Conservation (phyloP, 257 asterid genomes). For the Solanum arcanum region DNA sequence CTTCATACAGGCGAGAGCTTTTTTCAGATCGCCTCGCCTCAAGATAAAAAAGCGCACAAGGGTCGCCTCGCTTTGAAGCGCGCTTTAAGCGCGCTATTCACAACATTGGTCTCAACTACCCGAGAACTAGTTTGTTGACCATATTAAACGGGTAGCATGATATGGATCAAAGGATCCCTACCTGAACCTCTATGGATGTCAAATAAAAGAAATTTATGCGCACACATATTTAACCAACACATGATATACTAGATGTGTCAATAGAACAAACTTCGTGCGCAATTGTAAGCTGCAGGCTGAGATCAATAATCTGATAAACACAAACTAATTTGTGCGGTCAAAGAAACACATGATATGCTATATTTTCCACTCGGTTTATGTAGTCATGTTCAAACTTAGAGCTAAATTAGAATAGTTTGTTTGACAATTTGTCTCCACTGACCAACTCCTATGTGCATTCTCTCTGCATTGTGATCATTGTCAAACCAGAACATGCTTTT, state of each 20-base stretch:
- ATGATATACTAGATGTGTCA: neutral
- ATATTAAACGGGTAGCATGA: neutral
- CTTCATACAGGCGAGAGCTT: too few relatives aligned
- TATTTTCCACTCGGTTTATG: neutral
- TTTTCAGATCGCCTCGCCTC: too few relatives aligned
- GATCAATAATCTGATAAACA: neutral
- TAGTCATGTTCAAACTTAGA: neutral
- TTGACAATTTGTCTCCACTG: neutral
- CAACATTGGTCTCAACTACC: neutral
- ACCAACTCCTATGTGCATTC: neutral
- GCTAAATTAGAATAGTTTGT: neutral
- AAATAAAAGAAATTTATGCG: neutral
- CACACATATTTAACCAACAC: neutral
- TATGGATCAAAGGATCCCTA: neutral
- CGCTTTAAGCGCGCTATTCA: too few relatives aligned
- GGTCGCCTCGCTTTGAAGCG: too few relatives aligned
- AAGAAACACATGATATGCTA: neutral
- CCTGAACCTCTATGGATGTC: neutral
- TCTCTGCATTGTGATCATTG: neutral
- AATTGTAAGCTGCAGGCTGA: neutral
- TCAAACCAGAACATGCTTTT: neutral
- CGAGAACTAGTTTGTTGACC: neutral
- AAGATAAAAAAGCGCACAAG: too few relatives aligned
- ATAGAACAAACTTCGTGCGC: neutral
- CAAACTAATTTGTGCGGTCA: neutral